Percentiles rank a stretch among this genome's conserved stretches.
phyloP scores from a whole-genome alignment of 768 basidiomycete genomes.

The Leccinum fibrillosum region DNA sequence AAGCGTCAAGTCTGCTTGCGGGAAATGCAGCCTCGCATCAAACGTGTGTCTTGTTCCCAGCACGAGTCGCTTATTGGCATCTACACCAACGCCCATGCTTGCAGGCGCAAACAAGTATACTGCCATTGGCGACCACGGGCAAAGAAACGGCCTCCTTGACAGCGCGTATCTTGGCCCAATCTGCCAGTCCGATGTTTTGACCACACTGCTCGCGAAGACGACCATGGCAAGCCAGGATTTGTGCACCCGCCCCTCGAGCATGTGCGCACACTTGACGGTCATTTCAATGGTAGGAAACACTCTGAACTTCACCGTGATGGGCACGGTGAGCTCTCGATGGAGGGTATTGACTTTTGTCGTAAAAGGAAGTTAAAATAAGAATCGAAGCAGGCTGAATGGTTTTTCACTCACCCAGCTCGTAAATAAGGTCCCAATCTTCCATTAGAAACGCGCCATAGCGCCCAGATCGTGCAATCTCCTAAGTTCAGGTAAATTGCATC shows the following conservation, averaged over 20 bases:
- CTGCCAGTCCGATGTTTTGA: constrained; percentile 78
- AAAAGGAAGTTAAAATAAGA: background rate
- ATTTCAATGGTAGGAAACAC: constrained; percentile 82
- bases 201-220: constrained; percentile 90
- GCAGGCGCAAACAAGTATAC: constrained; percentile 74
- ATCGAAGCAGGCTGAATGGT: background rate
- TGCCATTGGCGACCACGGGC: constrained; percentile 97
- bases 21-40: too few species aligned
- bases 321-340: constrained; percentile 80
- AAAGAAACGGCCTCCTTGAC: constrained; percentile 88
- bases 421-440: constrained; percentile 93
- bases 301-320: constrained; percentile 95
- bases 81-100: constrained; percentile 13
- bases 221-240: constrained; percentile 93
- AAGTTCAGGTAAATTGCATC: constrained; percentile 95
- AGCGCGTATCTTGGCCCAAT: constrained; percentile 85
- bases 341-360: constrained; percentile 69
- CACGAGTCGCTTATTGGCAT: background rate
- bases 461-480: constrained; percentile 88
- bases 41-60: too few species aligned
- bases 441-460: constrained; percentile 88
- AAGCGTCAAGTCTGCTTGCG: too few species aligned
- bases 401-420: constrained; percentile 60
- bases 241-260: constrained; percentile 96
- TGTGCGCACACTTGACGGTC: constrained; percentile 91